Percentiles rank a stretch among this genome's conserved stretches.
These are phyloP conservation scores for Prunus armeniaca DNA, from an alignment of 306 rosid species.

Conservation along the genomic window DNA sequence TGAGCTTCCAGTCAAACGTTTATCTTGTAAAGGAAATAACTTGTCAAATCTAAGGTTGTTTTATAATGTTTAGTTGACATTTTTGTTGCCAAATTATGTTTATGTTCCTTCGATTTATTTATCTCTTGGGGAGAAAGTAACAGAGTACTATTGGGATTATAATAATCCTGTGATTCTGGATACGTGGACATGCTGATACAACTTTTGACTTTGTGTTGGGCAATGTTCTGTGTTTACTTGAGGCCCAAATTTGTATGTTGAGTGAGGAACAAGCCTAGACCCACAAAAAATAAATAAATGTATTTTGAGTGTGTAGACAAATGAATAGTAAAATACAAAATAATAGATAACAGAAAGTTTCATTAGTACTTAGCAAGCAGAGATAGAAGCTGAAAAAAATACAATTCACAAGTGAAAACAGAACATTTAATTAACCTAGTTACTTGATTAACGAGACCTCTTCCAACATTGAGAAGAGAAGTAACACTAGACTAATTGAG, in stretches of 20 bases:
- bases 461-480: too few relatives aligned
- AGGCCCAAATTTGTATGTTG: background rate
- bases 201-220: background rate
- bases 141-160: too few relatives aligned
- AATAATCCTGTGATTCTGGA: background rate
- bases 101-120: background rate
- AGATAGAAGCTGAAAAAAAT: too few relatives aligned
- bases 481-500: too few relatives aligned
- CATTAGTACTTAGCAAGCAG: too few relatives aligned
- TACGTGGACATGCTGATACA: background rate
- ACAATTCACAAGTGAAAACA: too few relatives aligned
- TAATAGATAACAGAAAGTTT: too few relatives aligned
- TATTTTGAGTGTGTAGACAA: too few relatives aligned
- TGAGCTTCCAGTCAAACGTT: conserved; percentile 16
- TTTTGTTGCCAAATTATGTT: background rate
- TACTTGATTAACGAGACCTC: too few relatives aligned
- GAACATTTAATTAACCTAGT: too few relatives aligned
- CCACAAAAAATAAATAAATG: too few relatives aligned
- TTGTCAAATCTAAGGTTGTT: background rate
- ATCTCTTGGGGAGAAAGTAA: conserved; percentile 23
- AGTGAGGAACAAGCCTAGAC: conserved; percentile 5
- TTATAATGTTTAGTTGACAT: conserved; percentile 1
- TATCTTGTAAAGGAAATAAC: conserved; percentile 1
- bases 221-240: background rate
- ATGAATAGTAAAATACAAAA: too few relatives aligned